Evolutionary conservation across 2,329 filamentous ascomycete species (phyloP), one percentile per base, ranked within the genome.

Genomic region (Verticillium longisporum): DNA sequence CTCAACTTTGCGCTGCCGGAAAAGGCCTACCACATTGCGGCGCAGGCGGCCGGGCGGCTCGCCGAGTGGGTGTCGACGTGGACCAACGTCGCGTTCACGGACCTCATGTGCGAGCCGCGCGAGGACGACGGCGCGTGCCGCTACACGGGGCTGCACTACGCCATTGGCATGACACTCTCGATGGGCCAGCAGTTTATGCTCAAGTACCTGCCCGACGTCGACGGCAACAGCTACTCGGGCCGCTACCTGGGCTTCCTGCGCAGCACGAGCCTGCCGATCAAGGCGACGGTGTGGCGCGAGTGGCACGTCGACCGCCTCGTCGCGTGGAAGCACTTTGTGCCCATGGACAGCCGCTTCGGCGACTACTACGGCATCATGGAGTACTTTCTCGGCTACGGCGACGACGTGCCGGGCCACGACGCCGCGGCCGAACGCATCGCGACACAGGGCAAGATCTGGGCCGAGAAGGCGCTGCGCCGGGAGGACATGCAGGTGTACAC

Each of bases 241-340:
- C 83, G 88, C 6, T 91, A 88, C 68, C 80, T 87, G 4, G 85
- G 83, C 0, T 92, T 93, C 71, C 76, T 94, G 31, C 80, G 83
- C 37, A 89, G 85, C 34, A 89, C 85, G 2, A 87, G 84, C 15
- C 72, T 93, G 9, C 88, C 88, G 0, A 84, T 95, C 75, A 95
- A 94, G 75, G 85, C 88, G 6, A 92, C 90, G 0, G 77, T 94
- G 26, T 95, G 88, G 75, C 81, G 84, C 21, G 91, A 95, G 71
- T 95, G 90, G 91, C 90, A 93, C 69, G 90, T 93, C 70, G 83
- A 82, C 55, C 81, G 90, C 2, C 78, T 94, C 1, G 78, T 91
- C 2, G 81, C 89, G 0, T 95, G 91, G 90, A 85, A 86, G 68
- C 91, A 95, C 73, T 94, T 91, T 67, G 87, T 92, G 1, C 91